A percentile compares a stretch with the other conserved stretches of the same genome.
phyloP scores from a whole-genome alignment of 2,329 filamentous ascomycete species.

The Fusarium odoratissimum region DNA sequence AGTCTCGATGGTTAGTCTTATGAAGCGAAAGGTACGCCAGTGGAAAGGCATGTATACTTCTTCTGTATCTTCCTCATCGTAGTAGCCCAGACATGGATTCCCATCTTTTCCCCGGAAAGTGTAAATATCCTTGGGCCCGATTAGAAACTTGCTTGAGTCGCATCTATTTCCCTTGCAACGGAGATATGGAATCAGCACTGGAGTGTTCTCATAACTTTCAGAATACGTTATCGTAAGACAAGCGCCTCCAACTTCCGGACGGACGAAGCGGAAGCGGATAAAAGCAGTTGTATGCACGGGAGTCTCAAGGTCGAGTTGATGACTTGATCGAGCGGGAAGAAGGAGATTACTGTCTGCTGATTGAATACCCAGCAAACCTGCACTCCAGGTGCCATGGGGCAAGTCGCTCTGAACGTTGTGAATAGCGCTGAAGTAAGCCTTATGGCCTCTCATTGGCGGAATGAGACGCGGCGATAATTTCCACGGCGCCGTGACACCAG shows the following conservation, averaged over 20 bases:
- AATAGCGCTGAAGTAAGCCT: neutral
- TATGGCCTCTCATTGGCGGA: neutral
- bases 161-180: neutral
- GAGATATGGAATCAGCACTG: neutral
- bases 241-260: neutral
- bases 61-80: neutral
- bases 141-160: neutral
- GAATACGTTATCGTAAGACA: neutral
- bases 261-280: neutral
- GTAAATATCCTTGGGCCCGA: neutral
- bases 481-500: neutral
- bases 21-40: neutral
- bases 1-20: neutral
- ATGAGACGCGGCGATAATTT: neutral
- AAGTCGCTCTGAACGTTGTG: neutral
- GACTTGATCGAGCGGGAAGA: neutral
- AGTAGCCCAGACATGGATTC: fast-evolving
- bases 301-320: neutral
- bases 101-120: neutral
- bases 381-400: neutral
- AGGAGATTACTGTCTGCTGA: fast-evolving
- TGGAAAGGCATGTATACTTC: neutral
- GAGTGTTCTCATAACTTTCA: neutral
- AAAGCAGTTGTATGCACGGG: neutral
- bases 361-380: fast-evolving